phyloP scores from a whole-genome alignment of 768 basidiomycete genomes.

The Gymnopilus junonius region DNA sequence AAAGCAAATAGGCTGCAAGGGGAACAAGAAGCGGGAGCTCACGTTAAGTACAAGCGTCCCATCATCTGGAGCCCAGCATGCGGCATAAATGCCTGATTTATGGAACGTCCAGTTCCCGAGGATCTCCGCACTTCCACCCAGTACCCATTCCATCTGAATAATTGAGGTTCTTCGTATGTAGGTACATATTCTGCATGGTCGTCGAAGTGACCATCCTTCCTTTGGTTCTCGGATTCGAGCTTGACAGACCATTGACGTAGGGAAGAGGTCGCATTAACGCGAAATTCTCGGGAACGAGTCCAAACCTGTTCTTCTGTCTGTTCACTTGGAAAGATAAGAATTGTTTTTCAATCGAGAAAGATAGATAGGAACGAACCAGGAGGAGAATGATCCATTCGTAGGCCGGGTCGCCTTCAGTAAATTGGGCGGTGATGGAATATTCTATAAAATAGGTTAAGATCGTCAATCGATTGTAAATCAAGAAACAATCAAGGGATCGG shows the following conservation, averaged over 20 bases:
- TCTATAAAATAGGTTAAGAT: too few species aligned
- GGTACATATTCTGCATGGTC: conserved; percentile 47
- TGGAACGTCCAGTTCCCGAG: conserved; percentile 19
- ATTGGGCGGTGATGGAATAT: conserved; percentile 41
- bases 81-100: too few species aligned
- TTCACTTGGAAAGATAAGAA: not conserved
- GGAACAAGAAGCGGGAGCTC: conserved; percentile 19
- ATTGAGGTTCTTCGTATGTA: conserved; percentile 40
- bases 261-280: conserved; percentile 41
- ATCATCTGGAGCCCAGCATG: too few species aligned
- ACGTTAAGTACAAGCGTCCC: conserved; percentile 42
- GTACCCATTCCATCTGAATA: conserved; percentile 49
- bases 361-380: conserved; percentile 35
- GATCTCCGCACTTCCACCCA: conserved; percentile 48
- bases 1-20: too few species aligned
- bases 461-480: not conserved
- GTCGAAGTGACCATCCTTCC: conserved; percentile 35
- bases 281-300: conserved; percentile 42
- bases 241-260: conserved; percentile 42
- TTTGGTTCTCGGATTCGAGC: conserved; percentile 21
- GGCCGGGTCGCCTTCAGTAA: conserved; percentile 40
- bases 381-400: conserved; percentile 48
- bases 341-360: not conserved
- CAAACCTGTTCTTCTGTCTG: conserved; percentile 48
- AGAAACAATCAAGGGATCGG: too few species aligned